A percentile compares a stretch with the other conserved stretches of the same genome.
Conservation (phyloP, 495 filamentous ascomycete species). For the Penicillium atrosanguineum region DNA sequence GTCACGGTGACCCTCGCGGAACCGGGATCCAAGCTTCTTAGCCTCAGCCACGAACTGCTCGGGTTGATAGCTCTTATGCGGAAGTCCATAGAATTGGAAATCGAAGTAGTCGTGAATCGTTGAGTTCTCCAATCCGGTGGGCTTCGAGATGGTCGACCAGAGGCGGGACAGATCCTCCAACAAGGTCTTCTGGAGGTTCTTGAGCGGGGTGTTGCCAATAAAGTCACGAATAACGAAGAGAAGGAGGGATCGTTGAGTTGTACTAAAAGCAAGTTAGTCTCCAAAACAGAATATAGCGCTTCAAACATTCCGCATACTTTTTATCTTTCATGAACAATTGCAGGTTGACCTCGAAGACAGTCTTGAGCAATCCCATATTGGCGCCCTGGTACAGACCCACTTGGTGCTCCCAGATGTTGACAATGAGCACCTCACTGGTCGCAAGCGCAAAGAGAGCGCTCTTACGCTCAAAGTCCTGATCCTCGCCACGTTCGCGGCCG, state of each 20-base stretch:
- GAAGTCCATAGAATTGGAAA: conserved; percentile 92
- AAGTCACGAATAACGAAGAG: conserved; percentile 99
- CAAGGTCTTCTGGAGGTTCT: conserved; percentile 83
- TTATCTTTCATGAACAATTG: conserved; percentile 94
- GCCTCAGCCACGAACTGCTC: conserved; percentile 86
- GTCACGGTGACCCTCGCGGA: conserved; percentile 74
- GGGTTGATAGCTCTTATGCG: conserved; percentile 93
- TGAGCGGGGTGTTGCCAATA: conserved; percentile 83
- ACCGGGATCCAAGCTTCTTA: conserved; percentile 73
- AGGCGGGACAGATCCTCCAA: conserved; percentile 86
- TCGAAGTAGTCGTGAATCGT: conserved; percentile 96
- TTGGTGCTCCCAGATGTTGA: conserved; percentile 99
- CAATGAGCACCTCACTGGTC: conserved; percentile 95
- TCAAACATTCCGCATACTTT: conserved; percentile 56
- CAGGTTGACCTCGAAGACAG: conserved; percentile 97
- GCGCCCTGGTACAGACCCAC: conserved; percentile 97
- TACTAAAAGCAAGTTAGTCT: conserved; percentile 48
- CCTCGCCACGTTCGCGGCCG: conserved; percentile 92
- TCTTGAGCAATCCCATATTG: conserved; percentile 97
- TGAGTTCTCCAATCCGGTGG: conserved; percentile 80
- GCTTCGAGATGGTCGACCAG: conserved; percentile 90
- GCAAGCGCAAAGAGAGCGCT: conserved; percentile 94
- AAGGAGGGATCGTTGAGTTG: conserved; percentile 84
- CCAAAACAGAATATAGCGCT: neutral
- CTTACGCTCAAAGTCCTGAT: conserved; percentile 98